phyloP scores from a whole-genome alignment of 306 rosid species.

The Pueraria montana region DNA sequence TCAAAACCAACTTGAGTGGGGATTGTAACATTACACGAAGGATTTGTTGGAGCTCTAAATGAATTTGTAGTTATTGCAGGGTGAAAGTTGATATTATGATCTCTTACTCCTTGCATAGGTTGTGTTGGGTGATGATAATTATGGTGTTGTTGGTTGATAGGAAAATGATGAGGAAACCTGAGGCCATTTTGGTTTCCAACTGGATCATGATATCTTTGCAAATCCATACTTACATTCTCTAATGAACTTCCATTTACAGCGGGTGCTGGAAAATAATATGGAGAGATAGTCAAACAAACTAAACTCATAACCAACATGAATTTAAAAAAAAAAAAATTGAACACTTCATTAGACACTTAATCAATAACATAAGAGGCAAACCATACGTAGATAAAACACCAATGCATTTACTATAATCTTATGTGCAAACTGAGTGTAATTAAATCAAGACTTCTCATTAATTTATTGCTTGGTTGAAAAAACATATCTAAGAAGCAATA shows the following conservation, averaged over 20 bases:
- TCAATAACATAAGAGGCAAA: constrained; percentile 1
- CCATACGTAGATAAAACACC: not conserved
- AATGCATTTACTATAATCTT: constrained; percentile 16
- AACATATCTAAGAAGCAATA: constrained; percentile 32
- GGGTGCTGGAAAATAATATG: constrained; percentile 53
- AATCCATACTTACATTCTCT: constrained; percentile 67
- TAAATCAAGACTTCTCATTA: constrained; percentile 31
- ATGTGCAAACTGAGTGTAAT: constrained; percentile 3
- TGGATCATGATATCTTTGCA: constrained; percentile 83
- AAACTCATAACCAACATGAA: constrained; percentile 20
- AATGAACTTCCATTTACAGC: constrained; percentile 60
- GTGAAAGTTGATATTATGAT: constrained; percentile 68
- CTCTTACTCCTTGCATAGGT: constrained; percentile 77
- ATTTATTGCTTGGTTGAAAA: constrained; percentile 17
- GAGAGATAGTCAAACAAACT: constrained; percentile 37
- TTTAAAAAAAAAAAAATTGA: constrained; percentile 20
- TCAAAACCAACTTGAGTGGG: constrained; percentile 71
- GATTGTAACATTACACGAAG: constrained; percentile 57
- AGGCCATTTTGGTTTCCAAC: constrained; percentile 61
- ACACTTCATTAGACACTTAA: constrained; percentile 15
- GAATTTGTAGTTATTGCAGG: constrained; percentile 70
- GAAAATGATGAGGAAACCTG: constrained; percentile 73
- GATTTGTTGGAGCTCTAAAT: constrained; percentile 74
- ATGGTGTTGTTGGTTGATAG: constrained; percentile 65
- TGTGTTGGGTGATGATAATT: constrained; percentile 66